A percentile compares a stretch with the other conserved stretches of the same genome.
Conservation (phyloP, 2,329 filamentous ascomycete genomes). For the Pseudogymnoascus sp. region DNA sequence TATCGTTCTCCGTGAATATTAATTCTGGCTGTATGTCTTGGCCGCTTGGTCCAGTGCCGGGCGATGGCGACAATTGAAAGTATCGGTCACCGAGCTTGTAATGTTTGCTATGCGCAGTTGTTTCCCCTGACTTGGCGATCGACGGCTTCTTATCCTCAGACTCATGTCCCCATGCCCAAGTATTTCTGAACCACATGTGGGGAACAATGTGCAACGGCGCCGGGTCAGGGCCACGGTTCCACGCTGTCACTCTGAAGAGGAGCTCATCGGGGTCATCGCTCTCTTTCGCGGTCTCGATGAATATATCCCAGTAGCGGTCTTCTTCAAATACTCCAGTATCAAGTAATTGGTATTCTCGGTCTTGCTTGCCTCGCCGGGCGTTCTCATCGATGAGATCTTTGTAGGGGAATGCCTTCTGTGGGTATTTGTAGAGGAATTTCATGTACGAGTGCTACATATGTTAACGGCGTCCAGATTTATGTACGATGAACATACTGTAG, state of each 20-base stretch:
- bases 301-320: constrained; percentile 91
- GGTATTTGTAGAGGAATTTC: constrained; percentile 98
- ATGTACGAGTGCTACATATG: constrained; percentile 80
- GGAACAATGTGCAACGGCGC: constrained; percentile 90
- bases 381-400: constrained; percentile 82
- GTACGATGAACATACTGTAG: constrained; percentile 33
- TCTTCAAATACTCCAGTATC: constrained; percentile 87
- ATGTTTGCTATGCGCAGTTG: constrained; percentile 70
- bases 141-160: constrained; percentile 67
- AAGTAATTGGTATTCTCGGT: constrained; percentile 84
- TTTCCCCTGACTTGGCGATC: constrained; percentile 60
- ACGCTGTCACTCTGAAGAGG: constrained; percentile 88
- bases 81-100: constrained; percentile 75
- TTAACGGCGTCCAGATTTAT: constrained; percentile 13
- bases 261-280: constrained; percentile 85
- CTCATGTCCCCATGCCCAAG: constrained; percentile 90
- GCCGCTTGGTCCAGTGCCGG: constrained; percentile 69
- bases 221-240: constrained; percentile 86
- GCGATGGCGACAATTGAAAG: constrained; percentile 80
- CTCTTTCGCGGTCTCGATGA: constrained; percentile 94
- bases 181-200: constrained; percentile 95
- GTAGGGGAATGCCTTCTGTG: constrained; percentile 86
- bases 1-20: constrained; percentile 94
- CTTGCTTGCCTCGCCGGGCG: constrained; percentile 64
- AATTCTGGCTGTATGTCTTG: constrained; percentile 79